phyloP scores from a whole-genome alignment of 768 basidiomycete genomes.

The Hydnomerulius pinastri region DNA sequence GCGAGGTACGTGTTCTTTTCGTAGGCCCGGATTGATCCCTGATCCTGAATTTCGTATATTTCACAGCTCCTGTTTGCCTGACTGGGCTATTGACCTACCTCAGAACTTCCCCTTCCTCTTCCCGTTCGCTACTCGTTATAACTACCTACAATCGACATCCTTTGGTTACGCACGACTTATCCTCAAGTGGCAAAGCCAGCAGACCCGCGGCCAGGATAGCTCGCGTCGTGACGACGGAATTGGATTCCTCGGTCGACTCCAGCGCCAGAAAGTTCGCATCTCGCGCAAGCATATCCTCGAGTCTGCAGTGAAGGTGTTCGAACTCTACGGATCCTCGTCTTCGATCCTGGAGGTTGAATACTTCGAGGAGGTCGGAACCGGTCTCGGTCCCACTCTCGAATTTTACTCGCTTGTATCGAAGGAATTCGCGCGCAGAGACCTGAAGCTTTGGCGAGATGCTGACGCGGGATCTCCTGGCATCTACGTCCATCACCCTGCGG shows the following conservation, averaged over 20 bases:
- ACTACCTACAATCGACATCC: conserved; percentile 95
- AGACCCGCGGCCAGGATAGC: conserved; percentile 73
- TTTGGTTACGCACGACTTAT: conserved; percentile 97
- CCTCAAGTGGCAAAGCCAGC: conserved; percentile 91
- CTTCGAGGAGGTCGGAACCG: conserved; percentile 98
- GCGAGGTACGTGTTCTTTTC: conserved; percentile 67
- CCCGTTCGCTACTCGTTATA: conserved; percentile 96
- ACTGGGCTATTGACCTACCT: conserved; percentile 95
- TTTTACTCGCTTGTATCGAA: conserved; percentile 97
- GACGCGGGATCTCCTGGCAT: conserved; percentile 60
- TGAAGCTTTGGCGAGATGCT: conserved; percentile 91
- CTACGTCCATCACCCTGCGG: conserved; percentile 83
- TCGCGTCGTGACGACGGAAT: conserved; percentile 88
- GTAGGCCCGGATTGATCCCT: not conserved
- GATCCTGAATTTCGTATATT: conserved; percentile 1
- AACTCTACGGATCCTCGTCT: conserved; percentile 92
- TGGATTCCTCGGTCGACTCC: conserved; percentile 88
- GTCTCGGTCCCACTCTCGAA: conserved; percentile 94
- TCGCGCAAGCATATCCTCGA: conserved; percentile 93
- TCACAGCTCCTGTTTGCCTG: conserved; percentile 96
- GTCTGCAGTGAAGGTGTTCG: conserved; percentile 94
- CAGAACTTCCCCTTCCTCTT: conserved; percentile 98
- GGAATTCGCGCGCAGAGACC: conserved; percentile 86
- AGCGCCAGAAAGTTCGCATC: conserved; percentile 95
- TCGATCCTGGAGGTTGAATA: conserved; percentile 97